Conservation (phyloP, 306 rosid species). For the Coriaria nepalensis region DNA sequence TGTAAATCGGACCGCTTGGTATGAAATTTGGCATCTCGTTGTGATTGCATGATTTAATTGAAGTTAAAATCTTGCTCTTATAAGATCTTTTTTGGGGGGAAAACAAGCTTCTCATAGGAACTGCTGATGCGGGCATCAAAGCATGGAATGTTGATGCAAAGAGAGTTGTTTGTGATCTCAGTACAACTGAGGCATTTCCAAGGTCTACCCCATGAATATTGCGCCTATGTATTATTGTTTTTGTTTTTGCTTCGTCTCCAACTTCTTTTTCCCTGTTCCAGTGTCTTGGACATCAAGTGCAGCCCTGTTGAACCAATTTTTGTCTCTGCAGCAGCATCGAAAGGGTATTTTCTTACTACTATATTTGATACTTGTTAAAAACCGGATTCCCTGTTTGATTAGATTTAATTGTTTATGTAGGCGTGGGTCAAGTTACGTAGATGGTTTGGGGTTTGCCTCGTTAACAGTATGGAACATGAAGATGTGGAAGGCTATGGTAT, state of each 20-base stretch:
- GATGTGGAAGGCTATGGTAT: slow-evolving; percentile 90
- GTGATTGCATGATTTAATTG: slow-evolving; percentile 12
- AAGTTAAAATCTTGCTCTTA: slow-evolving; percentile 15
- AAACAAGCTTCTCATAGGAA: slow-evolving; percentile 88
- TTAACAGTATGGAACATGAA: slow-evolving; percentile 97
- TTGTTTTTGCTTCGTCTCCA: slow-evolving; percentile 7
- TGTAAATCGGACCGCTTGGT: slow-evolving; percentile 95
- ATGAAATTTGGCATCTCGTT: slow-evolving; percentile 25
- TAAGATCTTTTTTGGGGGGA: slow-evolving; percentile 24
- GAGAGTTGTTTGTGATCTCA: slow-evolving; percentile 95
- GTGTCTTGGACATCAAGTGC: slow-evolving; percentile 90
- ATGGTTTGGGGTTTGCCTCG: slow-evolving; percentile 68
- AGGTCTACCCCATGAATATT: slow-evolving; percentile 34
- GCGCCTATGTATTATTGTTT: slow-evolving; percentile 9
- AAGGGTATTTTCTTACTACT: slow-evolving; percentile 38
- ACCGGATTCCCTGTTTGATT: background rate
- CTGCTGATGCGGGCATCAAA: slow-evolving; percentile 81
- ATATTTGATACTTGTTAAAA: no score
- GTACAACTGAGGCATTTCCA: slow-evolving; percentile 65
- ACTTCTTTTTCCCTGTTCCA: slow-evolving; percentile 24
- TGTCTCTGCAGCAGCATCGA: slow-evolving; percentile 91
- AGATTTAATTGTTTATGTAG: slow-evolving; percentile 28
- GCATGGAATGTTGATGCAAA: slow-evolving; percentile 98
- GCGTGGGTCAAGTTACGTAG: slow-evolving; percentile 39
- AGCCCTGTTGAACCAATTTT: slow-evolving; percentile 93